A percentile compares a stretch with the other conserved stretches of the same genome.
Conservation (phyloP, 2,329 filamentous ascomycete species). For the Drechslerella coelobrocha region DNA sequence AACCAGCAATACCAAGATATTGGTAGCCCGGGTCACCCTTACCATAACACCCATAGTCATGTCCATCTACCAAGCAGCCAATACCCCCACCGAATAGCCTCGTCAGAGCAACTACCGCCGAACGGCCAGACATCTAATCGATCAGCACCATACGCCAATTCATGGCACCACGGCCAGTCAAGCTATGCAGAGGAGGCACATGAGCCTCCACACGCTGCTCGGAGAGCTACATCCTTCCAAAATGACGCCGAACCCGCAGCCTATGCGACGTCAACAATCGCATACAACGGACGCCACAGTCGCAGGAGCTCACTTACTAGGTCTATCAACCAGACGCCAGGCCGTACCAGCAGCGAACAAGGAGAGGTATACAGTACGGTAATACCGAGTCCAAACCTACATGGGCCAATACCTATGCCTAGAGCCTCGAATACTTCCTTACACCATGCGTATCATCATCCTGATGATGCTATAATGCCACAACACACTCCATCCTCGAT, state of each 20-base stretch:
- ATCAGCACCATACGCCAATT: slow-evolving; percentile 24
- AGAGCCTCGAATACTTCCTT: slow-evolving; percentile 31
- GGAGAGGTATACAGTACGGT: slow-evolving; percentile 38
- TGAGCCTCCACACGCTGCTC: slow-evolving; percentile 23
- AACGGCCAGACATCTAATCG: not conserved
- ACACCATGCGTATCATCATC: slow-evolving; percentile 28
- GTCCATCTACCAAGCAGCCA: slow-evolving; percentile 6
- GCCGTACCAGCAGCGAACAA: slow-evolving; percentile 39
- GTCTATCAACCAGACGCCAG: slow-evolving; percentile 12
- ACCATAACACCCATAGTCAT: slow-evolving; percentile 8
- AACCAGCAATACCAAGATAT: slow-evolving; percentile 46
- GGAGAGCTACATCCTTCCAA: slow-evolving; percentile 37
- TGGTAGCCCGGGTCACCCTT: slow-evolving; percentile 21
- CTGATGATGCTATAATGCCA: slow-evolving; percentile 26
- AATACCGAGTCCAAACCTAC: slow-evolving; percentile 30
- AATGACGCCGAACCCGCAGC: slow-evolving; percentile 18
- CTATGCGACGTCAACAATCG: slow-evolving; percentile 5
- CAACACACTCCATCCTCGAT: slow-evolving; percentile 26
- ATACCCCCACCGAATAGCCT: slow-evolving; percentile 28
- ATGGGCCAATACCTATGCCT: slow-evolving; percentile 24
- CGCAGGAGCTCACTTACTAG: slow-evolving; percentile 29
- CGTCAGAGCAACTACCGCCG: slow-evolving; percentile 23
- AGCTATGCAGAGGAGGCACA: slow-evolving; percentile 19
- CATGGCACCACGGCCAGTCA: slow-evolving; percentile 42
- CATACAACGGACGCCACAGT: slow-evolving; percentile 33